Conservation (phyloP, 2,329 filamentous ascomycete genomes). For the Scortechinia acanthostroma region DNA sequence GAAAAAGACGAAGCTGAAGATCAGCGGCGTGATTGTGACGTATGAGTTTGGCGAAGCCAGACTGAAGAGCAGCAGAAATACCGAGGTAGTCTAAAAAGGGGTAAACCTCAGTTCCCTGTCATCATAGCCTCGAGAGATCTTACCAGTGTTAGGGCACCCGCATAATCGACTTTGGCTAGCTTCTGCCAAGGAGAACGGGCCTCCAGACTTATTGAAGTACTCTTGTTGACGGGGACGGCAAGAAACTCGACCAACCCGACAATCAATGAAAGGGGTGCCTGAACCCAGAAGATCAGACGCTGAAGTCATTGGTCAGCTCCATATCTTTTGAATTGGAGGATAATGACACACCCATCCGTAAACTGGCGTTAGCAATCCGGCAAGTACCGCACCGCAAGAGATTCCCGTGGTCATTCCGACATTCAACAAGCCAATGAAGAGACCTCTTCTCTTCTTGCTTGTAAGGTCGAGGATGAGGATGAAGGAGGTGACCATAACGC, state of each 20-base stretch:
- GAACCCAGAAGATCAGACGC: neutral
- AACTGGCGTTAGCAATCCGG: conserved; percentile 52
- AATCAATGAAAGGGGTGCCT: no score
- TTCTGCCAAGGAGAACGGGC: no score
- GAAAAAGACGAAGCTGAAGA: conserved; percentile 41
- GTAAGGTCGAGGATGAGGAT: conserved; percentile 73
- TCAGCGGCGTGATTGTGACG: conserved; percentile 51
- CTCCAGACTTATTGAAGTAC: no score
- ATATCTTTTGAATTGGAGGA: neutral
- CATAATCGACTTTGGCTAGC: neutral
- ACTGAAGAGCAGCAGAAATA: conserved; percentile 67
- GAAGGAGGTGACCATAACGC: conserved; percentile 66
- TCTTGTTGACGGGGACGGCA: no score
- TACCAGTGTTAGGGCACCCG: neutral
- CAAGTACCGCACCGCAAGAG: conserved; percentile 64
- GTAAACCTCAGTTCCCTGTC: no score
- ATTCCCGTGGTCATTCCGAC: conserved; percentile 67
- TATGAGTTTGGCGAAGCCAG: conserved; percentile 57
- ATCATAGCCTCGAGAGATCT: no score
- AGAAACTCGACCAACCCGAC: no score
- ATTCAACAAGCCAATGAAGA: conserved; percentile 71
- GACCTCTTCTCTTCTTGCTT: conserved; percentile 56
- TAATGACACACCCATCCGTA: conserved; percentile 11
- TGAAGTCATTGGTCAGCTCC: neutral
- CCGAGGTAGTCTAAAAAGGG: conserved; percentile 42